phyloP scores from a whole-genome alignment of 805 yeast species.

The Zygoascus ofunaensis region DNA sequence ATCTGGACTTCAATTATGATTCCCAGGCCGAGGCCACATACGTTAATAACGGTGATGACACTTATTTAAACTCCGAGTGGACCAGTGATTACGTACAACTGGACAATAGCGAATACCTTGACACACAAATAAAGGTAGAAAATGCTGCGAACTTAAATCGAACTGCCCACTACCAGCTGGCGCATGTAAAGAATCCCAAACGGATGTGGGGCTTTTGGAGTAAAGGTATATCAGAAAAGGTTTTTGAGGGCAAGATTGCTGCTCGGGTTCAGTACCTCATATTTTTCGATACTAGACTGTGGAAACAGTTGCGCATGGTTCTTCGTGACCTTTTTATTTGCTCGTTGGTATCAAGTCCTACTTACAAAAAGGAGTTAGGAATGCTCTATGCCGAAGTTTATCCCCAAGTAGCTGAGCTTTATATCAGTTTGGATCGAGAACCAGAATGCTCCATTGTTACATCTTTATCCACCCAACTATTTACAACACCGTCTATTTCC shows the following conservation, averaged over 20 bases:
- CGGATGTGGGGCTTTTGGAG: constrained; percentile 3
- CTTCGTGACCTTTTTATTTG: constrained; percentile 59
- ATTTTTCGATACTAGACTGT: constrained; percentile 61
- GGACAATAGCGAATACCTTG: not conserved
- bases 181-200: not conserved
- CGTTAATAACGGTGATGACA: not conserved
- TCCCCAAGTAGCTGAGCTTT: constrained; percentile 63
- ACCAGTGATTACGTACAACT: not conserved
- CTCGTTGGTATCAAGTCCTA: constrained; percentile 51
- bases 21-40: not conserved
- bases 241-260: constrained; percentile 1
- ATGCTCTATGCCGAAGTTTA: constrained; percentile 77
- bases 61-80: too few species aligned
- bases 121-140: not conserved
- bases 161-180: not conserved
- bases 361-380: constrained; percentile 51
- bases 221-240: not conserved
- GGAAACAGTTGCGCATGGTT: constrained; percentile 50
- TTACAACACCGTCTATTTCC: constrained; percentile 81
- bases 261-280: constrained; percentile 48
- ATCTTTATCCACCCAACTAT: constrained; percentile 71
- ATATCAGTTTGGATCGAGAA: constrained; percentile 69
- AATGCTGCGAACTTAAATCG: not conserved
- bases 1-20: not conserved
- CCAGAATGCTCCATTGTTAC: constrained; percentile 74